Evolutionary conservation across 75 land plant species (phyloP).

Genomic region (Ceratopteris richardii): DNA sequence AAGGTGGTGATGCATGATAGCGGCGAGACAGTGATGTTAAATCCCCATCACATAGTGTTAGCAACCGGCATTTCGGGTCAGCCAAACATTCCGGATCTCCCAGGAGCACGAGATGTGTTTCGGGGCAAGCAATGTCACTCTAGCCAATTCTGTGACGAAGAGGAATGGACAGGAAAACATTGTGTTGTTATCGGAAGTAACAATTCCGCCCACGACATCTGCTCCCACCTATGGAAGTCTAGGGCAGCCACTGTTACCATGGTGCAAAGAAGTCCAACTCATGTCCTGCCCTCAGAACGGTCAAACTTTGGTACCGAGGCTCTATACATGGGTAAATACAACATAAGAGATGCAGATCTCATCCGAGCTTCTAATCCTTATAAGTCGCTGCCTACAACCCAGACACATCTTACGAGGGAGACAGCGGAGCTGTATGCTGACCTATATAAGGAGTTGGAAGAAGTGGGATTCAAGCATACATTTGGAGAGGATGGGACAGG

Average conservation of each 20-base stretch:
- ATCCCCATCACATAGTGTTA: background rate
- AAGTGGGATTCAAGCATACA: constrained; percentile 7
- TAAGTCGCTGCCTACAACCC: background rate
- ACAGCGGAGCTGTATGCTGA: constrained; percentile 1
- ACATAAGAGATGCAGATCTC: constrained; percentile 2
- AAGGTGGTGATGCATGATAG: no score
- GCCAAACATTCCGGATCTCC: constrained; percentile 5
- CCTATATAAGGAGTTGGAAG: constrained; percentile 2
- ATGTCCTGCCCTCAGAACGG: background rate
- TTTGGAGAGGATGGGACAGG: constrained; percentile 18
- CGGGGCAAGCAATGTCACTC: constrained; percentile 8
- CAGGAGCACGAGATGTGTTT: constrained; percentile 4
- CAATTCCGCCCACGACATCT: constrained; percentile 14
- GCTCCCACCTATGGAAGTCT: constrained; percentile 8
- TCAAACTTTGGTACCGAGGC: background rate
- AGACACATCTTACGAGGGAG: background rate
- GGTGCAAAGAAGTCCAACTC: constrained; percentile 9
- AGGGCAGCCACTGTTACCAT: constrained; percentile 14
- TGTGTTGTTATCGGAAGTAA: constrained; percentile 11
- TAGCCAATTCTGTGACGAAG: constrained; percentile 2
- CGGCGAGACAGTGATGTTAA: background rate
- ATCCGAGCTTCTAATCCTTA: constrained; percentile 5
- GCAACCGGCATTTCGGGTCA: constrained; percentile 11
- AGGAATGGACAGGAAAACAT: constrained; percentile 4
- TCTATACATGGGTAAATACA: background rate